These are phyloP conservation scores for Trichosporon sp. DNA, from an alignment of 1,284 basidiomycete genomes.

Conservation along the genomic window DNA sequence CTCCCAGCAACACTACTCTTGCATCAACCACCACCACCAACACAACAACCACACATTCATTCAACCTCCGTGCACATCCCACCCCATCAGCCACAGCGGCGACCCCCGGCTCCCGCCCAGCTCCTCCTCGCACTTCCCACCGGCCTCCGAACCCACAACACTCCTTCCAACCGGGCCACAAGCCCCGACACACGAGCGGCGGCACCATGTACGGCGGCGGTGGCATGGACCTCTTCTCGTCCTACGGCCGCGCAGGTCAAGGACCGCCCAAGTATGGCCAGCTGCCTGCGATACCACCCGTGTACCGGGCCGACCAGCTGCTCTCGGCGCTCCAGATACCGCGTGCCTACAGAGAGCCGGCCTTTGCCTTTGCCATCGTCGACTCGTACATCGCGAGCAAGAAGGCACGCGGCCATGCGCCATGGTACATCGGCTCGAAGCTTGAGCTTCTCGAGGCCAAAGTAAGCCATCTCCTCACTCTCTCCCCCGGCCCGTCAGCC, in stretches of 20 bases:
- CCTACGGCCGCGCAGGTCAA: background rate
- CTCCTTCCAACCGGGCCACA: too few relatives aligned
- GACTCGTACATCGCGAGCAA: background rate
- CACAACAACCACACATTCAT: too few relatives aligned
- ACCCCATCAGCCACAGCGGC: background rate
- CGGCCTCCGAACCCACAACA: too few relatives aligned
- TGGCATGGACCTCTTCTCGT: background rate
- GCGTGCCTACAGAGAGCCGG: background rate
- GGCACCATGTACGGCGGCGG: too few relatives aligned
- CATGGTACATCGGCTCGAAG: background rate
- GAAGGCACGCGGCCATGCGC: background rate
- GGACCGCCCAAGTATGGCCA: background rate
- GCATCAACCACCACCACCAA: background rate
- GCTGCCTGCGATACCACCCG: background rate
- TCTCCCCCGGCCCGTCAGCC: background rate
- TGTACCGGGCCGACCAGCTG: background rate
- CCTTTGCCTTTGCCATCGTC: background rate
- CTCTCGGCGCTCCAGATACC: background rate
- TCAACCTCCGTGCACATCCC: background rate
- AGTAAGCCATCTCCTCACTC: background rate
- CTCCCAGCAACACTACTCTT: background rate
- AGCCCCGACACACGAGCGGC: too few relatives aligned
- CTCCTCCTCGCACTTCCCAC: too few relatives aligned
- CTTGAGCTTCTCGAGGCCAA: background rate
- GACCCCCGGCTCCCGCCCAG: too few relatives aligned